Base-by-base conservation (phyloP, 2,329 filamentous ascomycete genomes). In the Colletotrichum gloeosporioides region DNA sequence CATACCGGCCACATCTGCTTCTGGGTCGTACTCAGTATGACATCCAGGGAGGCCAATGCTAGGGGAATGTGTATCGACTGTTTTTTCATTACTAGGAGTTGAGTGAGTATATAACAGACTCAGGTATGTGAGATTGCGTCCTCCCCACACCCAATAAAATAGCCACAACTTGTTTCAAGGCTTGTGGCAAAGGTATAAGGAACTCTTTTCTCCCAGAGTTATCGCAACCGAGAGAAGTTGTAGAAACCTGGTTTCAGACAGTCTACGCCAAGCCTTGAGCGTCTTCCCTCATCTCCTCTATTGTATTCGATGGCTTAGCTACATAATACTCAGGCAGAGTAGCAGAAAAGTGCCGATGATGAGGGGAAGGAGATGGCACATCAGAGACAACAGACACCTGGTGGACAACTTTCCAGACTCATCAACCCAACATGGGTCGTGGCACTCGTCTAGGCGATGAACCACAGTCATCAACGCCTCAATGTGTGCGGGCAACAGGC, bases 381-480 rank as follows among this genome's bases (percentile, higher is more conserved):
- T 44, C 39, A 44, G 16, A 18, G 8, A 44, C 39, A n/a, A 18
- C 0, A 44, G 8, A 44, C 8, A 44, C 9, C 15, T 18, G 36
- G 8, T 39, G 5, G 16, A 44, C 5, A 3, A 44, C 18, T n/a
- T 44, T 12, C 39, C 8, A n/a, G 39, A 49, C 39, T n/a, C 5
- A 2, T 49, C n/a, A 53, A 6, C 5, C 44, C 1, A 7, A 3
- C 2, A 1, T 4, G n/a, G 18, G n/a, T 4, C n/a, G n/a, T 12
- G 18, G 2, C 1, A 22, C n/a, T 49, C n/a, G 2, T 13, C n/a
- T 13, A 13, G 6, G 6, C 1, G n/a, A 53, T 22, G n/a, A 22
- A 8, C n/a, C 10, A 53, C n/a, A n/a, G n/a, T n/a, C 6, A 22
- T n/a, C 3, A n/a, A 18, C 4, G 44, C 18, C 4, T n/a, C 6